Base-by-base conservation (phyloP, 306 rosid genomes). In the Dalbergia oliveri region DNA sequence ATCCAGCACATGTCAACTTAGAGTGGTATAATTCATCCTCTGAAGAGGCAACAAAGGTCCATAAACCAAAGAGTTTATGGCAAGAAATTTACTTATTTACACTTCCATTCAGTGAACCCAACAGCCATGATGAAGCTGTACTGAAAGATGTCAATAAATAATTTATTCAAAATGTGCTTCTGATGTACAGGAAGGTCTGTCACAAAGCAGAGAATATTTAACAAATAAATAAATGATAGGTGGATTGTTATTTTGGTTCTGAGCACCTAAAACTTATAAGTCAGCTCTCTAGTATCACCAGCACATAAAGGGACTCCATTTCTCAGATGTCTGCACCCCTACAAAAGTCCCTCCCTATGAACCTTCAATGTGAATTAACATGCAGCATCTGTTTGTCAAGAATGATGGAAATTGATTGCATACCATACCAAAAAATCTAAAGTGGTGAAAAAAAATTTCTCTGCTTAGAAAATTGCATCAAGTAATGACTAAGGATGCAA, bases 401-500 rank as follows among this genome's bases (percentile, higher is more conserved):
- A 83, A 64, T 63, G 76, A 35, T 0, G 43, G 65, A 9, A 8
- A 19, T 14, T 61, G 43, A 60, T 51, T 34, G 21, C 13, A 23
- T 5, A 34, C 34, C 9, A 61, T 14, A 51, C 33, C 69, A 79
- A 63, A 75, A 65, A 58, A 39, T 71, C 66, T 65, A 61, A 19
- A 73, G 23, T 37, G 45, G 62, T 19, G 21, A 73, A 59, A 73
- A 59, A 74, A 75, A 44, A 50, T 73, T 66, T 41, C n/a, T 66
- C 18, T 37, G 41, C 37, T 61, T 35, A 79, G 82, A 35, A 31
- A 75, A 68, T 57, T 3, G 11, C 66, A 64, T 69, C 54, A 62
- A 61, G 72, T 56, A 56, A 68, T 73, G 73, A 75, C 84, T 19
- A 16, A 47, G 73, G 83, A 75, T 35, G 37, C 50, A 59, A 58